Evolutionary conservation across 768 basidiomycete genomes (phyloP), one percentile per base, ranked within the genome.

Genomic region (Mycena pura): DNA sequence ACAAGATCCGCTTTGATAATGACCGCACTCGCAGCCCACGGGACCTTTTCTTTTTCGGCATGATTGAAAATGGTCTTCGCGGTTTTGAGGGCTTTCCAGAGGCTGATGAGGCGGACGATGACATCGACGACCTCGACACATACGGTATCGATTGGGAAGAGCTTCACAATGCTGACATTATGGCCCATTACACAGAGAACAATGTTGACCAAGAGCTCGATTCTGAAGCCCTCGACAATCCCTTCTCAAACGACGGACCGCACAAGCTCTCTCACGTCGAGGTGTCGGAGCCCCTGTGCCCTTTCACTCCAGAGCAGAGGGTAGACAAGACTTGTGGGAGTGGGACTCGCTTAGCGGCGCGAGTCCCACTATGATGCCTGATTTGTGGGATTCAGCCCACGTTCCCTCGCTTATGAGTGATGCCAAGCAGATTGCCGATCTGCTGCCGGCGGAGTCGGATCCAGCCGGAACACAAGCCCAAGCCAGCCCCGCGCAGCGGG

Each of bases 31-130:
- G 59, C 17, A 61, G 47, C 19, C 69, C 63, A 1, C 2, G 55
- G 4, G 65, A 69, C 25, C 46, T 70, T 36, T 70, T 64, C 38
- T 17, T 67, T 10, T 69, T 69, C 58, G 68, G 68, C 3, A 63
- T 63, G 57, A 21, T 68, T 6, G 24, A 59, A 19, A 27, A 69
- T 6, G 68, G 68, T 3, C 29, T 47, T 5, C 59, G 67, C 3
- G 67, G 67, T 1, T 28, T 69, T 22, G 40, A 50, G 1, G 5
- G 43, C 6, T 31, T 62, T 15, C 15, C 54, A 13, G 7, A 7
- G 9, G 27, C 55, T 1, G 34, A 17, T 17, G 34, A 36, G 14
- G 60, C 31, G 17, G 44, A 56, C 6, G 32, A 56, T 22, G 32
- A 56, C 9, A 27, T 56, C 6, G 54, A 56, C 3, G 41, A 56